These are phyloP conservation scores for Neonothopanus nambi DNA, from an alignment of 1,284 basidiomycete genomes.

Conservation along the genomic window DNA sequence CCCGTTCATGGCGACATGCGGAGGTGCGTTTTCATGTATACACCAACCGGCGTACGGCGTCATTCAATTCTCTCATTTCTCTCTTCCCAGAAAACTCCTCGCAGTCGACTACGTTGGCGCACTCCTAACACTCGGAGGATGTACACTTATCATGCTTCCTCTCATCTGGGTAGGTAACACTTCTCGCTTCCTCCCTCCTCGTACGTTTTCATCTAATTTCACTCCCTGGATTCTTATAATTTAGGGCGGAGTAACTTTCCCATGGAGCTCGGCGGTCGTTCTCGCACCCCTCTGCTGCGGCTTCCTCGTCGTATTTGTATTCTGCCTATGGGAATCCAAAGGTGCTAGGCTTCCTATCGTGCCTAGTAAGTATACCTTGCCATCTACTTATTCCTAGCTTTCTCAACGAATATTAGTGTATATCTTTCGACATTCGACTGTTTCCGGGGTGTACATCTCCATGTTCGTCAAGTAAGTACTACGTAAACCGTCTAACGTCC, in stretches of 20 bases:
- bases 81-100: slow-evolving; percentile 15
- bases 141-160: slow-evolving; percentile 18
- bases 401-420: slow-evolving; percentile 44
- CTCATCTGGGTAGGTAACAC: slow-evolving; percentile 17
- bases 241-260: slow-evolving; percentile 68
- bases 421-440: slow-evolving; percentile 72
- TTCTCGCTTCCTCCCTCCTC: neutral
- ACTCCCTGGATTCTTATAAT: slow-evolving; percentile 50
- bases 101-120: slow-evolving; percentile 18
- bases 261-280: slow-evolving; percentile 65
- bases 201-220: no score
- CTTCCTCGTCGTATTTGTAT: slow-evolving; percentile 51
- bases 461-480: slow-evolving; percentile 68
- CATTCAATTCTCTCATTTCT: no score
- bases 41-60: neutral
- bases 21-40: neutral
- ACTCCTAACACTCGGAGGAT: slow-evolving; percentile 16
- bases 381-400: slow-evolving; percentile 32
- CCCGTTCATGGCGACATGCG: slow-evolving; percentile 15
- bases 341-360: slow-evolving; percentile 67
- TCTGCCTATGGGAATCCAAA: slow-evolving; percentile 77
- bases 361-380: slow-evolving; percentile 66
- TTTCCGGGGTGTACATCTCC: slow-evolving; percentile 64
- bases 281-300: slow-evolving; percentile 64
- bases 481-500: slow-evolving; percentile 6